phyloP scores from a whole-genome alignment of 768 basidiomycete species.

The Cystofilobasidium ferigula region DNA sequence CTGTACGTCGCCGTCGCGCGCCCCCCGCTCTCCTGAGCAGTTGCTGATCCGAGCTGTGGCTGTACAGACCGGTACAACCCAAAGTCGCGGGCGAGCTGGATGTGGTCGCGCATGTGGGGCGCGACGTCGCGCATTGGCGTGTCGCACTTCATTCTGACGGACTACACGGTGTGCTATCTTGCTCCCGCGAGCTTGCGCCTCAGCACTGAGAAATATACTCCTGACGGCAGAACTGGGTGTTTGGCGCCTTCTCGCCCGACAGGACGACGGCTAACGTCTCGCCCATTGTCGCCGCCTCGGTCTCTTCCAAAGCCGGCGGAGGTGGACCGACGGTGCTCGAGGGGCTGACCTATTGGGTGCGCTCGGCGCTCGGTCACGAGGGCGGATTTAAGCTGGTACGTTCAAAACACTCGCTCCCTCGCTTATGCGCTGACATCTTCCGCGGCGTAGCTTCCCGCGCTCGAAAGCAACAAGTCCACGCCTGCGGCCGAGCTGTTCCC shows the following conservation, averaged over 20 bases:
- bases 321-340: conserved; percentile 33
- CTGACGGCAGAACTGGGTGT: conserved; percentile 33
- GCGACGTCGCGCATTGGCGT: conserved; percentile 34
- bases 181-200: neutral
- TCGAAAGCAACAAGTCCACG: neutral
- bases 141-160: conserved; percentile 37
- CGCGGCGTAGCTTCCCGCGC: too few species aligned
- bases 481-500: conserved; percentile 29
- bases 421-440: too few species aligned
- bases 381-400: conserved; percentile 28
- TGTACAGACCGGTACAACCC: conserved; percentile 36
- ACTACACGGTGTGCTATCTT: conserved; percentile 27
- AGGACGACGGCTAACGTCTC: conserved; percentile 20
- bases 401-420: too few species aligned
- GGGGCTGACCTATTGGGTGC: conserved; percentile 36
- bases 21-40: too few species aligned
- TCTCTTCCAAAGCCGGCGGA: too few species aligned
- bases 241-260: conserved; percentile 35
- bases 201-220: neutral
- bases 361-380: conserved; percentile 31
- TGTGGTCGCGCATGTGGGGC: conserved; percentile 37
- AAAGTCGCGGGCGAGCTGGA: conserved; percentile 39
- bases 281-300: conserved; percentile 26
- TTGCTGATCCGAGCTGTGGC: conserved; percentile 29
- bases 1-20: too few species aligned